Conservation (phyloP, 805 yeast genomes). For the Starmerella bombi region DNA sequence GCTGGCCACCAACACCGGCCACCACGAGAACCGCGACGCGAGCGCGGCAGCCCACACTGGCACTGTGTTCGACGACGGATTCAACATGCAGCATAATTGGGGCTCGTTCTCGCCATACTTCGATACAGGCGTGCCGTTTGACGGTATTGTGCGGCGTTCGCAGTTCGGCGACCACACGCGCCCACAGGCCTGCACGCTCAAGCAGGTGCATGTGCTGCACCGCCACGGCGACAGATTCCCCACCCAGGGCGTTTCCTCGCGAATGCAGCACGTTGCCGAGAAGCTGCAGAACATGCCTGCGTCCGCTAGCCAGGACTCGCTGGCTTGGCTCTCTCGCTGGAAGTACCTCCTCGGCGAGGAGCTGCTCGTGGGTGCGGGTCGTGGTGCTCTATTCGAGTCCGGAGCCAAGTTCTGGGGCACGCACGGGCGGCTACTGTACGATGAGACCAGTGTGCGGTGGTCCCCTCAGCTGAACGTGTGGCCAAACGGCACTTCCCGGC, state of each 20-base stretch:
- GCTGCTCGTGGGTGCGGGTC: constrained; percentile 28
- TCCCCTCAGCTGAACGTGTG: constrained; percentile 22
- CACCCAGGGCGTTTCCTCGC: constrained; percentile 32
- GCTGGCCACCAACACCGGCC: constrained; percentile 9
- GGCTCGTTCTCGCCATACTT: constrained; percentile 32
- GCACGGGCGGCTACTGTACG: constrained; percentile 30
- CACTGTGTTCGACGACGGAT: constrained; percentile 25
- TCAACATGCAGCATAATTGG: constrained; percentile 32
- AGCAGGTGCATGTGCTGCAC: constrained; percentile 57
- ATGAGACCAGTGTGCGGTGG: constrained; percentile 23
- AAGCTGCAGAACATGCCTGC: constrained; percentile 24
- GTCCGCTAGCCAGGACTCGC: constrained; percentile 19
- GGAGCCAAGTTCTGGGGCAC: constrained; percentile 32
- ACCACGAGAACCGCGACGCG: constrained; percentile 15
- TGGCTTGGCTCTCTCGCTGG: constrained; percentile 29
- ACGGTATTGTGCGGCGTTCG: constrained; percentile 25
- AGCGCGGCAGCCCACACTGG: constrained; percentile 31
- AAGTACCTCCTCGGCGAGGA: constrained; percentile 26
- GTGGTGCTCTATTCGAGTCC: constrained; percentile 29
- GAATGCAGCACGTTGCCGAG: constrained; percentile 30
- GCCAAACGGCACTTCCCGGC: constrained; percentile 26
- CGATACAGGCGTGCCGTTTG: constrained; percentile 27
- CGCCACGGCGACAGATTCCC: constrained; percentile 77
- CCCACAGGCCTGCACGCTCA: constrained; percentile 37
- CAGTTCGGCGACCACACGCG: constrained; percentile 23